A percentile compares a stretch with the other conserved stretches of the same genome.
Conservation (phyloP, 139 green algal species). For the Ettlia oleoabundans region DNA sequence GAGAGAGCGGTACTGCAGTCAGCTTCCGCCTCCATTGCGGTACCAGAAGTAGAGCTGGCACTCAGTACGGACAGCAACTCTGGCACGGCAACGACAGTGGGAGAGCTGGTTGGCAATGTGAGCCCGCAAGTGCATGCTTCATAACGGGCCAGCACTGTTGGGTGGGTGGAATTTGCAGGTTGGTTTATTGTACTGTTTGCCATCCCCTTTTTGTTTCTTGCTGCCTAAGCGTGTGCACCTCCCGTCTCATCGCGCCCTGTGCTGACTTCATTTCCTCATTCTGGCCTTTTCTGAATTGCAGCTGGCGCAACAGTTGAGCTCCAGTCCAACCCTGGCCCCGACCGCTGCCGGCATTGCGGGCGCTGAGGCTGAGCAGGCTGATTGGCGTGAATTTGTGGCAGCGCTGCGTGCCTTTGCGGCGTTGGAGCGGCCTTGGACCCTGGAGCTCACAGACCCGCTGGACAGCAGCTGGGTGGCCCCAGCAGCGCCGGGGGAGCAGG, state of each 20-base stretch:
- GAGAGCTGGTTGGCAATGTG: conserved; percentile 54
- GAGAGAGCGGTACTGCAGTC: conserved; percentile 75
- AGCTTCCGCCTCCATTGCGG: conserved; percentile 52
- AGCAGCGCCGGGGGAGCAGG: not conserved
- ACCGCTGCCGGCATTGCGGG: conserved; percentile 50
- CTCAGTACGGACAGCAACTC: conserved; percentile 33
- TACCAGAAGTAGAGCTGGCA: conserved; percentile 72
- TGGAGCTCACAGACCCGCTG: conserved; percentile 64
- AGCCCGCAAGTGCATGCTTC: too few species aligned
- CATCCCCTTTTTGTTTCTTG: too few species aligned
- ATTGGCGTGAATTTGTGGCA: conserved; percentile 27
- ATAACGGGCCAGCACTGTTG: too few species aligned
- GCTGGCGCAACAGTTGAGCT: conserved; percentile 14
- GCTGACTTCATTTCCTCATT: too few species aligned
- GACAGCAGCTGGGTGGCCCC: conserved; percentile 66
- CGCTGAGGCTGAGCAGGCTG: not conserved
- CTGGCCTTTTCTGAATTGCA: not conserved
- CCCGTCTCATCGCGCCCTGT: too few species aligned
- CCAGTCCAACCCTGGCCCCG: not conserved
- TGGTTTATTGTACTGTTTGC: too few species aligned
- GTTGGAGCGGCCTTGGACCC: conserved; percentile 57
- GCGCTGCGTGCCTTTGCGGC: conserved; percentile 35
- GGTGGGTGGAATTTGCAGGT: too few species aligned
- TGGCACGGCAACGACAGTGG: conserved; percentile 68
- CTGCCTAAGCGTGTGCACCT: too few species aligned